phyloP scores from a whole-genome alignment of 2,329 filamentous ascomycete genomes.

The Trichoderma aggressivum region DNA sequence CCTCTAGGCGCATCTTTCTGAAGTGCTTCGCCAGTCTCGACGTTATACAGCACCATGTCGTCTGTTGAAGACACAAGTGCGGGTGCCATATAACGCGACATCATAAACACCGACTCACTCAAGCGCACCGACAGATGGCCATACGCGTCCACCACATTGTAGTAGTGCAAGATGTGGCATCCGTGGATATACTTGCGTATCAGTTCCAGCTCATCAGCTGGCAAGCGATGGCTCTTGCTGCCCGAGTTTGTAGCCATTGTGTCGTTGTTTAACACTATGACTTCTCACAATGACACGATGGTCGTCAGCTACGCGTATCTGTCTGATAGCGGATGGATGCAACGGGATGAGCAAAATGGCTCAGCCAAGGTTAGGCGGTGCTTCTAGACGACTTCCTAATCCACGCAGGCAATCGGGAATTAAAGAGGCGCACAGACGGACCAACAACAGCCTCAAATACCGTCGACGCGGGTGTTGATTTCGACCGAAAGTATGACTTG shows the following conservation, averaged over 20 bases:
- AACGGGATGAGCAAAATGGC: background rate
- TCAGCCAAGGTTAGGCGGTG: background rate
- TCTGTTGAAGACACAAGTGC: slow-evolving; percentile 2
- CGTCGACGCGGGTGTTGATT: background rate
- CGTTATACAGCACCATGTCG: slow-evolving; percentile 4
- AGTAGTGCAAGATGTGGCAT: slow-evolving; percentile 9
- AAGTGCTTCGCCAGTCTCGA: slow-evolving; percentile 4
- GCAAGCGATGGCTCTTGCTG: background rate
- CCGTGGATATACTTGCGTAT: slow-evolving; percentile 10
- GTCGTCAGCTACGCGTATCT: background rate
- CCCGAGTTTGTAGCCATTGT: background rate
- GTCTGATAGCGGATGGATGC: background rate
- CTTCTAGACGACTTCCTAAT: background rate
- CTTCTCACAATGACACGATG: background rate
- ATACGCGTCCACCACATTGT: slow-evolving; percentile 7
- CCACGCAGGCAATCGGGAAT: background rate
- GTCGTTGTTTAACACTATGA: background rate
- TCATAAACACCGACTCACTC: slow-evolving; percentile 11
- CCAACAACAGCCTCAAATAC: background rate
- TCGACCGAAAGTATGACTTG: background rate
- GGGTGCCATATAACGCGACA: slow-evolving; percentile 10
- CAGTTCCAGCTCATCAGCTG: background rate
- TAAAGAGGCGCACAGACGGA: background rate
- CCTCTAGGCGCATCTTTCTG: slow-evolving; percentile 1
- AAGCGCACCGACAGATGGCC: slow-evolving; percentile 3